Evolutionary conservation across 768 basidiomycete species (phyloP).

Genomic region (Tubosaeta sp.): DNA sequence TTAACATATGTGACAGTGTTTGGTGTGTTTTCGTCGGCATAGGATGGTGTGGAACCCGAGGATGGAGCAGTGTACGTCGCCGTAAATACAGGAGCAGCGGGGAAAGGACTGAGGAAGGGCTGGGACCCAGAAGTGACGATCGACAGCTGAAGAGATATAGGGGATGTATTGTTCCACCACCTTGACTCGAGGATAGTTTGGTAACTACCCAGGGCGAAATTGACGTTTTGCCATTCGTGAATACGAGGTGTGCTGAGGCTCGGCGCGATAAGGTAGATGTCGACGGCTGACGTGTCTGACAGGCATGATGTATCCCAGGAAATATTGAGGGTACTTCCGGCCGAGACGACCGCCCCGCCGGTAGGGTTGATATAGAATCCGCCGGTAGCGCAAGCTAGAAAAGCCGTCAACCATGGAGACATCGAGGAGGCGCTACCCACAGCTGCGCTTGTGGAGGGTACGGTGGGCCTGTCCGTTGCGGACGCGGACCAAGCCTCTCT

Average conservation of each 20-base stretch:
- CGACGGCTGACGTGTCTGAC: constrained; percentile 40
- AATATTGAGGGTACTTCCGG: constrained; percentile 48
- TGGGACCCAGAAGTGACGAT: constrained; percentile 51
- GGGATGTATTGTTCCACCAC: constrained; percentile 66
- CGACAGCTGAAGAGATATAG: constrained; percentile 50
- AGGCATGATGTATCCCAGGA: constrained; percentile 65
- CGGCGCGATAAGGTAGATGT: constrained; percentile 67
- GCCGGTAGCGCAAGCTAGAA: constrained; percentile 49
- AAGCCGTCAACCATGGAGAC: background rate
- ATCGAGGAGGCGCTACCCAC: constrained; percentile 9
- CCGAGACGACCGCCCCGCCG: constrained; percentile 42
- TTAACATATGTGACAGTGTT: constrained; percentile 38
- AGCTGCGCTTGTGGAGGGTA: constrained; percentile 22
- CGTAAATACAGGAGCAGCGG: constrained; percentile 67
- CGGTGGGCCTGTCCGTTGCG: constrained; percentile 21
- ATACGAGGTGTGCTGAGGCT: constrained; percentile 38
- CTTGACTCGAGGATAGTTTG: constrained; percentile 48
- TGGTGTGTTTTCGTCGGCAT: constrained; percentile 38
- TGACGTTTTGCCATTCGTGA: constrained; percentile 55
- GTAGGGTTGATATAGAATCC: constrained; percentile 60
- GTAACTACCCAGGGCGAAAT: constrained; percentile 46
- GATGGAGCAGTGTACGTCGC: constrained; percentile 52
- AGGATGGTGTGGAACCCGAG: constrained; percentile 35
- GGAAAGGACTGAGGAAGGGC: constrained; percentile 47
- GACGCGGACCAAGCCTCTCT: constrained; percentile 26